Conservation (phyloP, 1,284 basidiomycete species). For the Trichosporon asahii region DNA sequence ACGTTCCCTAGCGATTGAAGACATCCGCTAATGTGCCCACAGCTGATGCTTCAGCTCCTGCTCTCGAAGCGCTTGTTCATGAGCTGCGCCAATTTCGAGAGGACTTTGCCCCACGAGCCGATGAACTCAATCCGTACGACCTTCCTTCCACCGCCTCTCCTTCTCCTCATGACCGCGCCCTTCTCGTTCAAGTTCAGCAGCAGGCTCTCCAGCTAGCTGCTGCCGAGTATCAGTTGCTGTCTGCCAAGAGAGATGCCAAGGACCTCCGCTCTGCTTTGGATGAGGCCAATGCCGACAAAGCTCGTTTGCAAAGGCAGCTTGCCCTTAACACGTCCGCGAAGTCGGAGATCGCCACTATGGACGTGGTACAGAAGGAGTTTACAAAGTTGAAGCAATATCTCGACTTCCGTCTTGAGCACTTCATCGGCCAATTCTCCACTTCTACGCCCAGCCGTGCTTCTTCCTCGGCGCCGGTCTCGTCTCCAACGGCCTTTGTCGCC, state of each 20-base stretch:
- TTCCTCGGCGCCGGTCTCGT: neutral
- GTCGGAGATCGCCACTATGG: neutral
- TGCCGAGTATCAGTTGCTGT: neutral
- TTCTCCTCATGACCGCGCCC: neutral
- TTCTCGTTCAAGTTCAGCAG: neutral
- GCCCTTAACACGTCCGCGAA: neutral
- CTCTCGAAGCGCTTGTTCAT: neutral
- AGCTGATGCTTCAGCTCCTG: neutral
- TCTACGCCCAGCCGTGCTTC: neutral
- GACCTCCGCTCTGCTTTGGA: neutral
- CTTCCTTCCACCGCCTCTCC: neutral
- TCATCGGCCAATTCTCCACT: neutral
- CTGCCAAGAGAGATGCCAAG: neutral
- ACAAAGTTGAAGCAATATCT: neutral
- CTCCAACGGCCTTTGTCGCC: neutral
- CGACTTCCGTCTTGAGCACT: neutral
- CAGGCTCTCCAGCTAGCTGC: neutral
- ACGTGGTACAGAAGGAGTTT: slow-evolving; percentile 3
- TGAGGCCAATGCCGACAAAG: neutral
- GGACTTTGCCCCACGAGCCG: neutral
- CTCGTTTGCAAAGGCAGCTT: neutral
- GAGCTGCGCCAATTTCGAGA: neutral
- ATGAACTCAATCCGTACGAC: neutral
- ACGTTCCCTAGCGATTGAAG: neutral
- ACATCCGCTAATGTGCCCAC: neutral